phyloP scores from a whole-genome alignment of 257 asterid genomes.

The Haberlea rhodopensis region DNA sequence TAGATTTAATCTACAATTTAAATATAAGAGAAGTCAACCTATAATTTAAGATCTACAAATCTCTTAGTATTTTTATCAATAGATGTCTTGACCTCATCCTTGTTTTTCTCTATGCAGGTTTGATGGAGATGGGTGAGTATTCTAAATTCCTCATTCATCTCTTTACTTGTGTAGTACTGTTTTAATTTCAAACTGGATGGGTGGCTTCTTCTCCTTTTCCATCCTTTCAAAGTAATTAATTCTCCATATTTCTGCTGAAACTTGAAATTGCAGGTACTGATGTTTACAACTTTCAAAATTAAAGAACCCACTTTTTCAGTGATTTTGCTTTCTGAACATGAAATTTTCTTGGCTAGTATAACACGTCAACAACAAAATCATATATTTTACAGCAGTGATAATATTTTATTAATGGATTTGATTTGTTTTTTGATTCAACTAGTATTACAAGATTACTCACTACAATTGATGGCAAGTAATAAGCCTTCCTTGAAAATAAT shows the following conservation, averaged over 20 bases:
- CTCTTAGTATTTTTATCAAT: too few species aligned
- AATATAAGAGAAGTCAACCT: too few species aligned
- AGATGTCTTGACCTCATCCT: constrained; percentile 28
- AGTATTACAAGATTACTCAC: neutral
- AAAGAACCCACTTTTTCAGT: neutral
- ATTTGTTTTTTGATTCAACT: neutral
- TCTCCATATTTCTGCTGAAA: neutral
- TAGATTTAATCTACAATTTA: too few species aligned
- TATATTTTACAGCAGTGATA: neutral
- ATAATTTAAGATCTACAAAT: too few species aligned
- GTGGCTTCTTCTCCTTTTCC: constrained; percentile 3
- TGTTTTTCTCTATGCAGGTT: constrained; percentile 64
- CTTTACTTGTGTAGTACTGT: constrained; percentile 25
- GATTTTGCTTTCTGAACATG: neutral
- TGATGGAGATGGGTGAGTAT: constrained; percentile 96
- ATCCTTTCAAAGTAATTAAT: constrained; percentile 2
- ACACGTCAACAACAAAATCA: neutral
- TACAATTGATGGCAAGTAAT: neutral
- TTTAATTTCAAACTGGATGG: constrained; percentile 18
- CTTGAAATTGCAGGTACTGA: neutral
- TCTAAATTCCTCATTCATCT: constrained; percentile 26
- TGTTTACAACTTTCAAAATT: neutral
- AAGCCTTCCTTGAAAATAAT: neutral
- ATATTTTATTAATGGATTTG: too few species aligned
- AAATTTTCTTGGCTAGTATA: neutral